Evolutionary conservation across 192 early-diverging fungal species (phyloP).

Genomic region (Linnemannia hyalina): DNA sequence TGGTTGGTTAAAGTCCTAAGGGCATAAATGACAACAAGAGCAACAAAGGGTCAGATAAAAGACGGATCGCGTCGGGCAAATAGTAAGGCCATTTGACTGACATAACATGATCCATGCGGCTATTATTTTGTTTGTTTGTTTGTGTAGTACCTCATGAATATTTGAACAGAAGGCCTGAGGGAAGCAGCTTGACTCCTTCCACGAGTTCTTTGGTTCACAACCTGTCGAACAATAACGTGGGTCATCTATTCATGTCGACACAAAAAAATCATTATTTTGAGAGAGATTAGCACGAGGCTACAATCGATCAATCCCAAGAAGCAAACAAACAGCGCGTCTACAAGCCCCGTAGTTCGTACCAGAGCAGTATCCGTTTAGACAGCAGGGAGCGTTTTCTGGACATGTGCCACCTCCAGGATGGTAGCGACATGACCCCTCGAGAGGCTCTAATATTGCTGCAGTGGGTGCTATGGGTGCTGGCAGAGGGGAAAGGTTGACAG

Average conservation of each 20-base stretch:
- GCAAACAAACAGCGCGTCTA: background rate
- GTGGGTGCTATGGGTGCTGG: background rate
- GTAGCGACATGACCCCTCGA: slow-evolving; percentile 14
- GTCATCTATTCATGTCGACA: slow-evolving; percentile 14
- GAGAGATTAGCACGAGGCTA: background rate
- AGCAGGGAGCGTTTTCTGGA: slow-evolving; percentile 42
- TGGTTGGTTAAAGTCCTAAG: slow-evolving; percentile 31
- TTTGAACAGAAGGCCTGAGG: slow-evolving; percentile 22
- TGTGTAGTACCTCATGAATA: slow-evolving; percentile 27
- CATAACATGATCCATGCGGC: background rate
- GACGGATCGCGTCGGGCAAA: background rate
- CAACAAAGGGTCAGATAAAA: background rate
- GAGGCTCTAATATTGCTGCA: background rate
- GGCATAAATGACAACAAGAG: background rate
- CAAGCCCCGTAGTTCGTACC: slow-evolving; percentile 8
- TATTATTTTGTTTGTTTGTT: background rate
- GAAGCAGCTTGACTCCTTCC: slow-evolving; percentile 43
- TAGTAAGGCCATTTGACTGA: background rate
- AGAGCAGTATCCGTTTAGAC: slow-evolving; percentile 41
- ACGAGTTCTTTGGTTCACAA: slow-evolving; percentile 36
- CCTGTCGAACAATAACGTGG: slow-evolving; percentile 41
- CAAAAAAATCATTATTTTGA: background rate
- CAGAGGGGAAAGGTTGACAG: slow-evolving; percentile 6
- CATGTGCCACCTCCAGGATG: slow-evolving; percentile 44
- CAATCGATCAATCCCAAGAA: background rate